Base-by-base conservation (phyloP, 2,329 filamentous ascomycete genomes). In the Clonostachys chloroleuca region DNA sequence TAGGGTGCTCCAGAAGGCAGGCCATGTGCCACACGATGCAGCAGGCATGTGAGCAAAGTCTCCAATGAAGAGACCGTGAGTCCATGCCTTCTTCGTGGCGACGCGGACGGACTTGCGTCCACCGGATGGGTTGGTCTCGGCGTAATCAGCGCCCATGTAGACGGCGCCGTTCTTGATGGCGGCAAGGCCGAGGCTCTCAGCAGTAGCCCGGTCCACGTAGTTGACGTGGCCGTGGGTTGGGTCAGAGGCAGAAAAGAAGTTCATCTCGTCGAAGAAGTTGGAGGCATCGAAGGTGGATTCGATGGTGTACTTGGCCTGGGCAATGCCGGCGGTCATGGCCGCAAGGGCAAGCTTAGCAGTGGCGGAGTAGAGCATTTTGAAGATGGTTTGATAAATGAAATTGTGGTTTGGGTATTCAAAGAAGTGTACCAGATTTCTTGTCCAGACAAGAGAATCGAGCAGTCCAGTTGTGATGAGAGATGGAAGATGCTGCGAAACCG, bases 41-140 rank as follows among this genome's bases (percentile, higher is more conserved):
- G 75, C 76, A n/a, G 88, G 88, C 82, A 91, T 90, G 63, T 92
- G 87, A 10, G 72, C 74, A 49, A 91, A 78, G 59, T 92, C 88
- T 47, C 86, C 73, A 41, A 92, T 73, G 62, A 92, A 81, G 46
- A 92, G 77, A 12, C 85, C 87, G 52, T 80, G 75, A 39, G 75
- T 83, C 67, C 86, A 92, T 16, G 75, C 66, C 54, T 82, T 78
- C 51, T 78, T 83, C 57, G 85, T 87, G 34, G 77, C 70, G 13
- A 95, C 67, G 16, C 89, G 84, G 34, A 90, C 81, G 20, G 86
- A 91, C 43, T 73, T 69, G 40, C 89, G 86, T 35, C 89, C 88
- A 4, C 67, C 69, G 30, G 68, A 57, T 1, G 78, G 76, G 49
- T 78, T 77, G 37, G 64, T 54, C 30, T 81, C 86, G 47, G 64